These are phyloP conservation scores for Yarrowia galli DNA, from an alignment of 1,139 yeast genomes.

Conservation along the genomic window DNA sequence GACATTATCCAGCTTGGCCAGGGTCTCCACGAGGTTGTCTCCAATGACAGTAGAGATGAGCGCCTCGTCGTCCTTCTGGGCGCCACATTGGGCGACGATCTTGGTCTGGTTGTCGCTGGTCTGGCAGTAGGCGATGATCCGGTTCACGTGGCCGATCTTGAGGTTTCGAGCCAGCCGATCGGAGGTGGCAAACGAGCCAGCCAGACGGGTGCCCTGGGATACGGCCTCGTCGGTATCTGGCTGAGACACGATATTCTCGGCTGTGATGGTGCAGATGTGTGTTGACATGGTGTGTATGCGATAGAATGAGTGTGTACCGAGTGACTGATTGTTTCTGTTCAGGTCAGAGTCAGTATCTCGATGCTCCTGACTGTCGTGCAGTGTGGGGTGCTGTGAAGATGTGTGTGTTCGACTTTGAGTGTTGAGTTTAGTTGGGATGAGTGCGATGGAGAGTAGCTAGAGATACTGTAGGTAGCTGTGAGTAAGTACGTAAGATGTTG, in stretches of 20 bases:
- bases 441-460: too few species aligned
- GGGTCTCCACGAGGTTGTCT: slow-evolving; percentile 3
- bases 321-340: too few species aligned
- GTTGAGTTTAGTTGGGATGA: neutral
- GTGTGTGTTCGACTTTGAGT: slow-evolving; percentile 1
- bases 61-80: slow-evolving; percentile 35
- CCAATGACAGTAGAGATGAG: slow-evolving; percentile 30
- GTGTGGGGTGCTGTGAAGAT: slow-evolving; percentile 4
- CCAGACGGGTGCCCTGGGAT: slow-evolving; percentile 29
- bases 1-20: slow-evolving; percentile 29
- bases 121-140: slow-evolving; percentile 30
- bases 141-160: slow-evolving; percentile 35
- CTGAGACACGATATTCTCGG: slow-evolving; percentile 24
- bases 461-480: too few species aligned
- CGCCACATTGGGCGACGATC: slow-evolving; percentile 15
- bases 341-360: too few species aligned
- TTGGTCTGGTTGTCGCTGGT: slow-evolving; percentile 8
- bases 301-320: neutral
- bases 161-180: slow-evolving; percentile 36
- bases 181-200: slow-evolving; percentile 33
- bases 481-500: too few species aligned
- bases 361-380: neutral
- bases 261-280: slow-evolving; percentile 31
- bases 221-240: slow-evolving; percentile 37
- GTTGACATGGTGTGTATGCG: slow-evolving; percentile 2